Conservation (phyloP, 202 grass and related monocot species). For the Dendrocalamus latiflorus region DNA sequence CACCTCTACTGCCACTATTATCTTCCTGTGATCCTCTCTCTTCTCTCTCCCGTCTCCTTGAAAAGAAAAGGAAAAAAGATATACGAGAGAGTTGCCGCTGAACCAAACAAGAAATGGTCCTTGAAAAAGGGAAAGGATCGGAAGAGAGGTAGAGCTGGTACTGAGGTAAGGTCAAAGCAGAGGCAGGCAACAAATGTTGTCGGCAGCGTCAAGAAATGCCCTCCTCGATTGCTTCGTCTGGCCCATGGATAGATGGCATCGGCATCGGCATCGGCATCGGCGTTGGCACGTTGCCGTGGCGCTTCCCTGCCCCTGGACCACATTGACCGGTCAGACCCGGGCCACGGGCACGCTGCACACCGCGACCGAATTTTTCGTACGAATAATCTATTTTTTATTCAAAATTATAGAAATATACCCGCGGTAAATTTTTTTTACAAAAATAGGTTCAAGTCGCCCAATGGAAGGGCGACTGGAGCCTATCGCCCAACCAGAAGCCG, state of each 20-base stretch:
- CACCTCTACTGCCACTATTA: not conserved
- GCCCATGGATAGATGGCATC: too few species aligned
- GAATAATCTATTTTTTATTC: too few species aligned
- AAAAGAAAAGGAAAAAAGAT: not conserved
- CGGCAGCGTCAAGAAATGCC: slow-evolving; percentile 51
- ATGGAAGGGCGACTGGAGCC: too few species aligned
- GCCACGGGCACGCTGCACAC: slow-evolving; percentile 17
- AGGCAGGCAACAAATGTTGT: slow-evolving; percentile 21
- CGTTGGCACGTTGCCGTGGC: slow-evolving; percentile 17
- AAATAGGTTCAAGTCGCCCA: too few species aligned
- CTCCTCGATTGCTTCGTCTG: slow-evolving; percentile 6
- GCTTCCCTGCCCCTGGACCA: slow-evolving; percentile 26
- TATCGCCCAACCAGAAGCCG: too few species aligned
- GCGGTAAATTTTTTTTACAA: too few species aligned
- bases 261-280: slow-evolving; percentile 17
- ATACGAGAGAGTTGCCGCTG: not conserved
- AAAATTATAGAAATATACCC: too few species aligned
- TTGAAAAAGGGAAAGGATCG: slow-evolving; percentile 19
- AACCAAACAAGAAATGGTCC: slow-evolving; percentile 13
- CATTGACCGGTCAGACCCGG: slow-evolving; percentile 48
- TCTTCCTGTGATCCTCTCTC: not conserved
- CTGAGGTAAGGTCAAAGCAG: slow-evolving; percentile 49
- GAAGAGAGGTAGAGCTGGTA: not conserved
- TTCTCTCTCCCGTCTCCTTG: not conserved
- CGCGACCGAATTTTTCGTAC: too few species aligned